Evolutionary conservation across 129 eudicot species (phyloP), one percentile per base, ranked within the genome.

Genomic region (Saussurea involucrata): DNA sequence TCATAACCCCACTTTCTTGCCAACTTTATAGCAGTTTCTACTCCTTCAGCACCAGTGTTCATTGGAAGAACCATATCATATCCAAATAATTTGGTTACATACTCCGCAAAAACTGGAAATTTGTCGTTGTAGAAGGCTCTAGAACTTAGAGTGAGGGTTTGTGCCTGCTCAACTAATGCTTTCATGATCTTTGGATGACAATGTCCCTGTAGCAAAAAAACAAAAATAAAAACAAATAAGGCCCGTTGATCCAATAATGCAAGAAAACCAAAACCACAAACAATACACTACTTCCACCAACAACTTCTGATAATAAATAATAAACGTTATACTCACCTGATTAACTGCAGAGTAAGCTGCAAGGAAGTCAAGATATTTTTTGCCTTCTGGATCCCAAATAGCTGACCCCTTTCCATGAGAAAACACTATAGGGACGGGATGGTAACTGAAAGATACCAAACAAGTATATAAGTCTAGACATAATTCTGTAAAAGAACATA

Each of bases 31-130:
- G 99, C 97, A 44, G 99, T 95, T 87, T 95, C 99, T 24, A 95
- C 99, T 15, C 97, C 99, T 92, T 95, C 99, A 63, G 99, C 99
- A 66, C 99, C 99, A 4, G 99, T 95, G 74, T 95, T 95, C 97
- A 95, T 95, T 0, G 99, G 99, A 64, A 95, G 89, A 64, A 92
- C 96, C 99, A 95, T 95, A 74, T 95, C 97, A 37, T 95, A 95
- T 46, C 95, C 97, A 82, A 95, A 95, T 78, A 95, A 84, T 81
- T 73, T 85, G 67, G 99, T 91, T 73, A 95, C 27, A 74, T 74
- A 81, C 68, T 95, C 95, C 3, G 99, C 99, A 68, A 89, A 92
- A 68, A 92, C 85, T 71, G 98, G 99, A 81, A 95, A 95, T 79
- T 71, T 87, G 74, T 92, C 95, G 36, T 95, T 95, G 78, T 92